A percentile compares a stretch with the other conserved stretches of the same genome.
Evolutionary conservation across 1,284 basidiomycete genomes (phyloP).

Genomic region (Marasmius oreades): DNA sequence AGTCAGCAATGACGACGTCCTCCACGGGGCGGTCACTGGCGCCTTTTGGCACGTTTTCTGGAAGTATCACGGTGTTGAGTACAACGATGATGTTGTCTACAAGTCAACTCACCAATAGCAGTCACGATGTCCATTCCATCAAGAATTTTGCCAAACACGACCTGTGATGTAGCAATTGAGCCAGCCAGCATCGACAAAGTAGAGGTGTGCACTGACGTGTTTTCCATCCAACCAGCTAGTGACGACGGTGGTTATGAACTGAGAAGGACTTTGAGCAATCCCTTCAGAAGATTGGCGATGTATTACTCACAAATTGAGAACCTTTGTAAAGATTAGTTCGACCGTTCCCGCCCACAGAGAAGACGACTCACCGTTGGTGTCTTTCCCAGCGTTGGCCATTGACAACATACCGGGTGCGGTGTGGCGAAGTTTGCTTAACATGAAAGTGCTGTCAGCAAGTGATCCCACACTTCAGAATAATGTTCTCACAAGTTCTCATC

Average conservation of each 20-base stretch:
- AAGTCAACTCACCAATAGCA: conserved; percentile 56
- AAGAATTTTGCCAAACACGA: conserved; percentile 89
- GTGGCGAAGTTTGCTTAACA: conserved; percentile 80
- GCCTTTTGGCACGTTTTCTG: conserved; percentile 72
- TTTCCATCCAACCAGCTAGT: conserved; percentile 78
- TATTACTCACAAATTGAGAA: conserved; percentile 73
- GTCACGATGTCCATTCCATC: conserved; percentile 87
- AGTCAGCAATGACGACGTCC: conserved; percentile 75
- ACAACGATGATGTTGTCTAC: not conserved
- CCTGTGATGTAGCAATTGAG: conserved; percentile 38
- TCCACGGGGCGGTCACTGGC: conserved; percentile 65
- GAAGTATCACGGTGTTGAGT: conserved; percentile 17
- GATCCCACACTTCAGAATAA: conserved; percentile 22
- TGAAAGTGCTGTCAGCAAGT: not conserved
- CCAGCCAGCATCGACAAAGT: conserved; percentile 4
- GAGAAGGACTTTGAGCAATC: conserved; percentile 12
- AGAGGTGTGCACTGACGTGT: conserved; percentile 47
- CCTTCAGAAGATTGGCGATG: not conserved
- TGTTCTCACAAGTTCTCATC: conserved; percentile 91
- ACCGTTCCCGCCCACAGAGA: not conserved
- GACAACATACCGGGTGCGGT: conserved; percentile 82
- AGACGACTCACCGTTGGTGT: conserved; percentile 67
- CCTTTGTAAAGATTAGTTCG: conserved; percentile 37
- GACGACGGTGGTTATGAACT: conserved; percentile 82
- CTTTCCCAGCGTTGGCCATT: conserved; percentile 91